Base-by-base conservation (phyloP, 306 rosid genomes). In the Oxytropis ochrocephala region DNA sequence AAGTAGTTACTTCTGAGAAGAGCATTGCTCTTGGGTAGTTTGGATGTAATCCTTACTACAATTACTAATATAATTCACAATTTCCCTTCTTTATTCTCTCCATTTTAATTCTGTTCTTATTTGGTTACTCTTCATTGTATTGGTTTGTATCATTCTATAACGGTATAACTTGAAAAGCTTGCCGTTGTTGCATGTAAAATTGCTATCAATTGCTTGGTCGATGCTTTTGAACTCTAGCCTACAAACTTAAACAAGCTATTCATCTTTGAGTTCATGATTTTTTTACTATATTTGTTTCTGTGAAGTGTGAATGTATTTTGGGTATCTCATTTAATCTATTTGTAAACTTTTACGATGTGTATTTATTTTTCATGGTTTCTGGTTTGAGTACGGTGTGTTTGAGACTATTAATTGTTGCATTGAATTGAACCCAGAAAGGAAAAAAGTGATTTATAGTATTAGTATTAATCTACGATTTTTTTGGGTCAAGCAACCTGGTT, bases 301-400 rank as follows among this genome's bases (percentile, higher is more conserved):
- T 21, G 33, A 36, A 35, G 35, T 66, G 51, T 70, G 71, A 64
- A 39, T 46, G 67, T 39, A 38, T 64, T 27, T 70, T 47, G 52
- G 47, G 13, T n/a, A 68, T 18, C 44, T 56, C 67, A 13, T 41
- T 56, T 21, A 50, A 35, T 58, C 43, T 30, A 70, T 49, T 64
- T 67, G 8, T 16, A 17, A 42, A 69, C 71, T 78, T 49, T 78
- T 49, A 64, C 50, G 59, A 18, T 29, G 27, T 71, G 33, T 51
- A 36, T 60, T 44, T 67, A 57, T 72, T 33, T 67, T 57, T 50
- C 60, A 29, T 12, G 35, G 50, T 64, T 75, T 75, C 16, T 12
- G 11, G 47, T 70, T 38, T 72, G 62, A 44, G 16, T 18, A 33
- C 36, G 8, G n/a, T 72, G 50, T 17, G 33, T 53, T 48, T 68